Evolutionary conservation across 148 eudicot species (phyloP).

Genomic region (Dianthus caryophyllus): DNA sequence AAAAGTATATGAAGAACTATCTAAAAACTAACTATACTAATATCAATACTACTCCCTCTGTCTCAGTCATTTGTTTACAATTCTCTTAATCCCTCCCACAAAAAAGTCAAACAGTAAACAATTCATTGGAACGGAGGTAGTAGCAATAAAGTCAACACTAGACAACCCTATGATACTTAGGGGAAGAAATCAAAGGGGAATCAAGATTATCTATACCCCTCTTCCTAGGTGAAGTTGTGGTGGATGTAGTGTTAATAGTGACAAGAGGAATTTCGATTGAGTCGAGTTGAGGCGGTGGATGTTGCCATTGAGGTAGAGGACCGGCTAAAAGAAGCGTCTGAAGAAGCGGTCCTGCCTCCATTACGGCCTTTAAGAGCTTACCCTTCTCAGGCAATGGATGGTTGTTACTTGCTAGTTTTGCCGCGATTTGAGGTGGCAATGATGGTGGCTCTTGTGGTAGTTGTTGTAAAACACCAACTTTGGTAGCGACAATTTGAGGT

Average conservation of each 20-base stretch:
- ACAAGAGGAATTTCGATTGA: slow-evolving; percentile 72
- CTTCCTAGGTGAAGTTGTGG: slow-evolving; percentile 34
- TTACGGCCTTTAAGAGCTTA: slow-evolving; percentile 69
- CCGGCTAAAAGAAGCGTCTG: slow-evolving; percentile 79
- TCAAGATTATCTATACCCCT: slow-evolving; percentile 33
- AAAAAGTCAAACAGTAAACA: not conserved
- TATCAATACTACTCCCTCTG: not conserved
- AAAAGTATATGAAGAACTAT: not conserved
- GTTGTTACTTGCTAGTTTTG: slow-evolving; percentile 21
- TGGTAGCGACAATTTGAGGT: not conserved
- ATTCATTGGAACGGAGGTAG: no score
- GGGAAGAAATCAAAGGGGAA: slow-evolving; percentile 32
- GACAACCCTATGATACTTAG: slow-evolving; percentile 66
- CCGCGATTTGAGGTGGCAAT: slow-evolving; percentile 36
- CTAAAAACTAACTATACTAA: slow-evolving; percentile 13
- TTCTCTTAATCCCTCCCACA: no score
- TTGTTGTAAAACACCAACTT: not conserved
- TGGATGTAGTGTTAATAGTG: slow-evolving; percentile 30
- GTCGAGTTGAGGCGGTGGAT: slow-evolving; percentile 79
- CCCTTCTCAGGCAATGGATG: slow-evolving; percentile 77
- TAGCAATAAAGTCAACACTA: slow-evolving; percentile 23
- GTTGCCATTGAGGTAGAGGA: slow-evolving; percentile 85
- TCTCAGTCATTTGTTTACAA: no score
- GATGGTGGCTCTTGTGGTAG: slow-evolving; percentile 15
- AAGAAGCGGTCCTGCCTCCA: slow-evolving; percentile 89